Conservation (phyloP, 495 filamentous ascomycete genomes). For the Penicillium salamii region DNA sequence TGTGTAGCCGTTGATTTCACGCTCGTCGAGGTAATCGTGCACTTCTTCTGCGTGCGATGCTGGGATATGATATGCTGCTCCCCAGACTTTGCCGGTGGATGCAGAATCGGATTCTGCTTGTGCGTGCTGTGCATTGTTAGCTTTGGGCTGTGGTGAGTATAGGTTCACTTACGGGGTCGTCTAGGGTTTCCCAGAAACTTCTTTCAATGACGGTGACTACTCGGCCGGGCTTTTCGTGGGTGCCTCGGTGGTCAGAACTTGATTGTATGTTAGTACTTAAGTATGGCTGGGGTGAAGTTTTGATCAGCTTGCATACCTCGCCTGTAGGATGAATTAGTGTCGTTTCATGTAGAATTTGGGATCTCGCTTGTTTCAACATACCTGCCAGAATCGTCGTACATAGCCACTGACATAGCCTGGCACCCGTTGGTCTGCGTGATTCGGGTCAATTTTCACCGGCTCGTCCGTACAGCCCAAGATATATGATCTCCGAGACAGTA, state of each 20-base stretch:
- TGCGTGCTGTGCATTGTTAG: too few species aligned
- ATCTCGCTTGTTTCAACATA: too few species aligned
- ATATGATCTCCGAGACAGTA: too few species aligned
- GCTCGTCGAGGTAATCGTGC: slow-evolving; percentile 86
- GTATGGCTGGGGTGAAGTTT: background rate
- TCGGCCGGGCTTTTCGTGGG: slow-evolving; percentile 78
- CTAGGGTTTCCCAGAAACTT: slow-evolving; percentile 73
- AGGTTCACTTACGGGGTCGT: slow-evolving; percentile 49
- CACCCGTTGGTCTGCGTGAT: slow-evolving; percentile 66
- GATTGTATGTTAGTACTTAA: background rate
- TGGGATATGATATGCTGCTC: slow-evolving; percentile 87
- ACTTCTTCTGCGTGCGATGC: slow-evolving; percentile 72
- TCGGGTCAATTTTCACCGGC: too few species aligned
- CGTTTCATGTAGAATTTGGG: too few species aligned
- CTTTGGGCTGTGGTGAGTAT: too few species aligned
- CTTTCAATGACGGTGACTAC: slow-evolving; percentile 91
- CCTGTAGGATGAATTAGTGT: slow-evolving; percentile 20
- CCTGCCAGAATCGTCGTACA: slow-evolving; percentile 98
- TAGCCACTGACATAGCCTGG: slow-evolving; percentile 93
- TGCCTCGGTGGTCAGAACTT: slow-evolving; percentile 91
- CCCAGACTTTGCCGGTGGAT: slow-evolving; percentile 72
- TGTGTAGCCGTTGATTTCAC: slow-evolving; percentile 95
- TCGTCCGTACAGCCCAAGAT: too few species aligned
- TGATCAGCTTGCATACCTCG: slow-evolving; percentile 31
- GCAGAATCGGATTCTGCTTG: slow-evolving; percentile 30